Base-by-base conservation (phyloP, 2,329 filamentous ascomycete genomes). In the Furcasterigmium sp. region DNA sequence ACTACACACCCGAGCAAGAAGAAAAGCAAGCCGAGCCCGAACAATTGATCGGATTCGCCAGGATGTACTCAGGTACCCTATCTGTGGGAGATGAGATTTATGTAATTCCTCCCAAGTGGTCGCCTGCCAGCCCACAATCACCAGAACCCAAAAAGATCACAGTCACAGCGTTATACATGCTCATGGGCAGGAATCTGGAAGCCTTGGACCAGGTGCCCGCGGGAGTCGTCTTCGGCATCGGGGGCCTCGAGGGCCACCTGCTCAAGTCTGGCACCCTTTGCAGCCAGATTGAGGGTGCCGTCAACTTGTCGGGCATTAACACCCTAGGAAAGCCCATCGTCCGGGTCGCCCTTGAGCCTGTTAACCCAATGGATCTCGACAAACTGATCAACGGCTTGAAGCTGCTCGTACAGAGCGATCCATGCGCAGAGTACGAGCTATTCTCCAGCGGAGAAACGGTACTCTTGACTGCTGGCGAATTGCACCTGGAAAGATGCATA, bases 191-290 rank as follows among this genome's bases (percentile, higher is more conserved):
- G 46, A 85, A 85, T 46, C 71, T 98, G 5, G 91, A 97, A 58
- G 77, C 84, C 2, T 76, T 98, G 0, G 77, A 80, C 14, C 85
- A 85, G 0, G 91, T 97, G 0, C 91, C 91, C 6, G 91, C 93
- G 1, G 93, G 93, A 35, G 91, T 95, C 8, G 86, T 98, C 5
- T 97, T 98, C 58, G 93, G 93, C 19, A 93, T 98, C 43, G 89
- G 85, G 25, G 93, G 93, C 2, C 78, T 98, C 1, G 91, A 93
- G 57, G 91, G 91, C 14, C 85, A 91, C 48, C 85, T 98, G n/a
- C 75, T 98, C 43, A 98, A 98, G 62, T 94, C 90, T 1, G 93
- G 91, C 11, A 98, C 93, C 0, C 72, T 98, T 4, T 96, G 90
- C 68, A 95, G 88, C 51, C 85, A 87, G 50, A 69, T 94, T 0